phyloP scores from a whole-genome alignment of 306 rosid species.

The Ziziphus jujuba region DNA sequence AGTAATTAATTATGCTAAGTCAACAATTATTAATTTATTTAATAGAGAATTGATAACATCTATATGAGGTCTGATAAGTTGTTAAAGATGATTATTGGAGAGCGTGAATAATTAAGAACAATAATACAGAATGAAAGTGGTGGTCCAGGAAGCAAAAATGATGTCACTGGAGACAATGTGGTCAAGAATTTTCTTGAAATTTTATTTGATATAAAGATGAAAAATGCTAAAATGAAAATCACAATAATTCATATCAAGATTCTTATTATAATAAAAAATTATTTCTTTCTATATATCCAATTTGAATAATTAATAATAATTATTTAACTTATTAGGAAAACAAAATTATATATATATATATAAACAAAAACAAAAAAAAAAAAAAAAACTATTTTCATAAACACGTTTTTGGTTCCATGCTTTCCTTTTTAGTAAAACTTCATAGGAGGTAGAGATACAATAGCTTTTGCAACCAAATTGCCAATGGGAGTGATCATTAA shows the following conservation, averaged over 20 bases:
- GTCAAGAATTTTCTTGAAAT: constrained; percentile 45
- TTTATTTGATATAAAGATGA: constrained; percentile 38
- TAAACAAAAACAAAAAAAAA: too few species aligned
- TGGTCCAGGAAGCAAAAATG: neutral
- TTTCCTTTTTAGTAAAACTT: constrained; percentile 38
- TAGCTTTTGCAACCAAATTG: constrained; percentile 39
- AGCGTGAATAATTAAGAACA: constrained; percentile 26
- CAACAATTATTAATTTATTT: too few species aligned
- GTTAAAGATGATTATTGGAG: constrained; percentile 40
- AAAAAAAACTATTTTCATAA: too few species aligned
- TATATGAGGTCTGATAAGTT: constrained; percentile 37
- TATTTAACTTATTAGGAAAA: too few species aligned
- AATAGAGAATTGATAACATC: too few species aligned
- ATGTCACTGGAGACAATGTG: constrained; percentile 16
- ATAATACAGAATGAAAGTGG: constrained; percentile 12
- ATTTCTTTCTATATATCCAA: neutral
- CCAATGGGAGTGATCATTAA: constrained; percentile 47
- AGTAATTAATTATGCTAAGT: too few species aligned
- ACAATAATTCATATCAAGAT: constrained; percentile 46
- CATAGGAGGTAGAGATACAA: constrained; percentile 42
- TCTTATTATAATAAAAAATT: constrained; percentile 40
- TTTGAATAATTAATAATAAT: neutral
- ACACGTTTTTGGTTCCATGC: too few species aligned
- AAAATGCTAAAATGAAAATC: constrained; percentile 22
- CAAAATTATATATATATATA: too few species aligned